Base-by-base conservation (phyloP, 768 basidiomycete genomes). In the Mycena olivaceomarginata region DNA sequence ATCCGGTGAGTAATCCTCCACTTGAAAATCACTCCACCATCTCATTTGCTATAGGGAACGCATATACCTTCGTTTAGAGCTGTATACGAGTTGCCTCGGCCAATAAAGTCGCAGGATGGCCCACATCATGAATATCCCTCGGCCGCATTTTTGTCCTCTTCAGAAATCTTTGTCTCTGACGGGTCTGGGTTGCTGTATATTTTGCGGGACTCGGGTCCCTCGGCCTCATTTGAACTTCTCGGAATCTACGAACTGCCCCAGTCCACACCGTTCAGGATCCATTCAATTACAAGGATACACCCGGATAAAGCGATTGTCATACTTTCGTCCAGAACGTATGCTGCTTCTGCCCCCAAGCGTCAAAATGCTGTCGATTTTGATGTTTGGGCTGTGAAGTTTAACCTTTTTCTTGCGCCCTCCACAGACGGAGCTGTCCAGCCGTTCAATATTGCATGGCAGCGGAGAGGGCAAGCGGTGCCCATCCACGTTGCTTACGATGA, bases 101-200 rank as follows among this genome's bases (percentile, higher is more conserved):
- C 92, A 22, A 84, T 94, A 66, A 85, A 87, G 62, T 84, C 89
- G 1, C 82, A 88, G 0, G 81, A 84, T 16, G 85, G 87, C 22
- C 75, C 86, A 22, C 92, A 93, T 79, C 87, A 85, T 57, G 96
- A 97, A 85, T 97, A 97, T 83, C 95, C 96, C 0, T 95, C 94
- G 1, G 90, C 90, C 40, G 86, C 87, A 8, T 93, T 94, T 80
- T 81, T 94, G 51, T 87, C 90, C 67, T 78, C 89, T 5, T 83
- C 86, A 1, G 83, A 88, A 12, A 86, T 91, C 51, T 86, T 95
- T 48, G 88, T 94, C 67, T 88, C 94, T 22, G 95, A 97, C 80
- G 96, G 96, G 11, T 85, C 87, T 78, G 95, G 95, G n/a, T 81
- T 87, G 20, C 84, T 96, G 41, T 94, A 95, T 77, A 86, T 92